A percentile compares a stretch with the other conserved stretches of the same genome.
Conservation (phyloP, 176 grass and related monocot genomes). For the Oryza brachyantha region DNA sequence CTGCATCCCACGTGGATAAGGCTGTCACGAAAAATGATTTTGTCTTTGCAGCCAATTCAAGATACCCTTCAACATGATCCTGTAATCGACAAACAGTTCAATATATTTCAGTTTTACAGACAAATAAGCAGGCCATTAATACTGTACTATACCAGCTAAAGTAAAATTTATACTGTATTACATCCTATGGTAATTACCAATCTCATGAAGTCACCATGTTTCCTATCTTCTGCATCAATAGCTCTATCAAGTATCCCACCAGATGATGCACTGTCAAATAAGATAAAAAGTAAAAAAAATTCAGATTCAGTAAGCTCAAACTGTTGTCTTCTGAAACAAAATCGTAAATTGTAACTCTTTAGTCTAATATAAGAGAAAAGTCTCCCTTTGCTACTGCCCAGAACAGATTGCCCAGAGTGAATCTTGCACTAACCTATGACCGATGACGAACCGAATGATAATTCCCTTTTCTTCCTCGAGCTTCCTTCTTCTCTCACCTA, state of each 20-base stretch:
- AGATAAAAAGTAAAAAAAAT: neutral
- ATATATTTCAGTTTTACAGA: slow-evolving; percentile 1
- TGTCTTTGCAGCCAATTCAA: slow-evolving; percentile 82
- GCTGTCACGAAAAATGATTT: slow-evolving; percentile 80
- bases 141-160: neutral
- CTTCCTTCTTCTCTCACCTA: slow-evolving; percentile 72
- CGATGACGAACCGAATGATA: slow-evolving; percentile 84
- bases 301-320: neutral
- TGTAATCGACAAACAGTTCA: slow-evolving; percentile 23
- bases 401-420: neutral
- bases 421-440: slow-evolving; percentile 58
- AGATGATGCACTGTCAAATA: slow-evolving; percentile 49
- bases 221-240: slow-evolving; percentile 84
- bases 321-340: neutral
- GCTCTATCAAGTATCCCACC: slow-evolving; percentile 95
- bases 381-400: neutral
- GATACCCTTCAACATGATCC: slow-evolving; percentile 97
- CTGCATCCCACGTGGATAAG: slow-evolving; percentile 83
- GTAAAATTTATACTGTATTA: neutral
- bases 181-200: slow-evolving; percentile 47
- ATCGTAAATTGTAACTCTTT: neutral
- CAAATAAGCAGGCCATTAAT: neutral
- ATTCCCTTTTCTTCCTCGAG: slow-evolving; percentile 94
- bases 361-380: neutral
- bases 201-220: slow-evolving; percentile 80